These are phyloP conservation scores for Sanghuangporus baumii DNA, from an alignment of 1,284 basidiomycete species.

Conservation along the genomic window DNA sequence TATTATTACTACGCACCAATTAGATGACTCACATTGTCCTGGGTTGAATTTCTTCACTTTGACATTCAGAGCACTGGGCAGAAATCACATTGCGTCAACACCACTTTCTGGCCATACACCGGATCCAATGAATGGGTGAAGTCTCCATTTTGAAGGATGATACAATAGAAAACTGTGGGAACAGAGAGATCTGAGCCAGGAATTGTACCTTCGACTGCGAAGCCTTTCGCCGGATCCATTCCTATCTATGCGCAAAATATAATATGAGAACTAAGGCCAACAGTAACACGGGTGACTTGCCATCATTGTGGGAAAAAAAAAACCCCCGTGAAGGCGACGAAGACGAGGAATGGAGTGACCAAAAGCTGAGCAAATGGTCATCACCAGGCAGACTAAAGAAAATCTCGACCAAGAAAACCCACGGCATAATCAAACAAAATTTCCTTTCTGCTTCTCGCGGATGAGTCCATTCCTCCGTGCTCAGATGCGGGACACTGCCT, in stretches of 20 bases:
- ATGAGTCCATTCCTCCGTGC: neutral
- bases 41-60: too few species aligned
- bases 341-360: constrained; percentile 2
- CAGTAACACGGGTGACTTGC: neutral
- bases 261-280: neutral
- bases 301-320: constrained; percentile 1
- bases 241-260: too few species aligned
- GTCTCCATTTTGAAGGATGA: constrained; percentile 13
- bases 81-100: too few species aligned
- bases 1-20: neutral
- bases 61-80: too few species aligned
- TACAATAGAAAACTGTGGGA: constrained; percentile 15
- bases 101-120: too few species aligned
- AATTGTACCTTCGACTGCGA: neutral
- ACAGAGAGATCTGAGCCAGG: constrained; percentile 13
- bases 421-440: neutral
- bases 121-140: constrained; percentile 2
- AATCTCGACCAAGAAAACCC: neutral
- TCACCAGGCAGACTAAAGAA: neutral
- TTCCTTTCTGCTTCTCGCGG: neutral
- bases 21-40: constrained; percentile 1
- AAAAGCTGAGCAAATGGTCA: constrained; percentile 1
- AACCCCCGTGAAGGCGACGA: constrained; percentile 8
- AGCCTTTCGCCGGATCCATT: too few species aligned
- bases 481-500: neutral